These are phyloP conservation scores for Microthlaspi erraticum DNA, from an alignment of 345 rosid genomes.

Conservation along the genomic window DNA sequence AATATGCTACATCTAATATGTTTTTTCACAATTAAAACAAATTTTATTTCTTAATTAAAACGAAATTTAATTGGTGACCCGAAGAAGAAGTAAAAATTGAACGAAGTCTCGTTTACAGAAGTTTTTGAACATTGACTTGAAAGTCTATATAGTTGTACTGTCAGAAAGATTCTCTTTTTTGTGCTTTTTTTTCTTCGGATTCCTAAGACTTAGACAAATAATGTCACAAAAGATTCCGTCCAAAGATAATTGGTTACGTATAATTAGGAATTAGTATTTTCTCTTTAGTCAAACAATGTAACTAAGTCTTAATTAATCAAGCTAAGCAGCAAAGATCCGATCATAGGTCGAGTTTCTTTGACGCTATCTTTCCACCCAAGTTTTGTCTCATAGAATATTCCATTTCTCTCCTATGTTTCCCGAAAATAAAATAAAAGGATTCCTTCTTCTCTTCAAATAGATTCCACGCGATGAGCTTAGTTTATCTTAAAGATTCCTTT, in stretches of 20 bases:
- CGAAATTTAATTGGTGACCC: not conserved
- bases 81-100: not conserved
- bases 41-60: no score
- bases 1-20: not conserved
- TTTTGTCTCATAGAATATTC: constrained; percentile 34
- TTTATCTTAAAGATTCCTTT: constrained; percentile 25
- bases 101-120: constrained; percentile 36
- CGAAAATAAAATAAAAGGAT: constrained; percentile 4
- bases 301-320: constrained; percentile 20
- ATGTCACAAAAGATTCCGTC: constrained; percentile 38
- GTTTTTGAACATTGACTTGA: constrained; percentile 39
- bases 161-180: constrained; percentile 42
- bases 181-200: constrained; percentile 32
- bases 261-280: constrained; percentile 18
- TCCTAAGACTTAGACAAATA: constrained; percentile 31
- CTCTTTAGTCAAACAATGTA: constrained; percentile 18
- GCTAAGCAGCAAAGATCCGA: constrained; percentile 40
- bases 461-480: constrained; percentile 24
- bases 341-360: constrained; percentile 39
- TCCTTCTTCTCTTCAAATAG: constrained; percentile 38
- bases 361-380: constrained; percentile 38
- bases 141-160: constrained; percentile 29
- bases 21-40: not conserved
- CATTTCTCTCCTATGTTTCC: constrained; percentile 7
- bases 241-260: constrained; percentile 35